Evolutionary conservation across 2,329 filamentous ascomycete genomes (phyloP).

Genomic region (Fusarium setosum): DNA sequence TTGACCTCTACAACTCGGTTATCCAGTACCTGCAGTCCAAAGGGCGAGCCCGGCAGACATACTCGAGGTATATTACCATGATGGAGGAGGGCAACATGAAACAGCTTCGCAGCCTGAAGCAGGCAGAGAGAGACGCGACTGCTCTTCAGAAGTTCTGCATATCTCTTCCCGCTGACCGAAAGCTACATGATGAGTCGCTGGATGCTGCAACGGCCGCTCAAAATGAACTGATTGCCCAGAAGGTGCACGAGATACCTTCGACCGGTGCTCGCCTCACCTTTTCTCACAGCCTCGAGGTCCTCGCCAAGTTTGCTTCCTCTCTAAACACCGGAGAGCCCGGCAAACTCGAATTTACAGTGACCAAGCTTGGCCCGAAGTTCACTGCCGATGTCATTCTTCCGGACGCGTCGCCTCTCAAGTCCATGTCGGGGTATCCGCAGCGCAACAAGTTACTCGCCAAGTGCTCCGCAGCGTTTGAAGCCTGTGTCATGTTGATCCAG

Average conservation of each 20-base stretch:
- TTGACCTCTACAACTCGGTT: constrained; percentile 88
- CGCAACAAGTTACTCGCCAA: constrained; percentile 82
- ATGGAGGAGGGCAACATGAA: constrained; percentile 75
- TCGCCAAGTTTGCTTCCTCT: constrained; percentile 79
- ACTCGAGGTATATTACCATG: constrained; percentile 89
- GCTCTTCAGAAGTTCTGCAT: constrained; percentile 82
- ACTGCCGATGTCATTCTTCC: constrained; percentile 85
- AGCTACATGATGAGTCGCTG: constrained; percentile 48
- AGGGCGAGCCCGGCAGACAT: constrained; percentile 81
- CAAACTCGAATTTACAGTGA: constrained; percentile 71
- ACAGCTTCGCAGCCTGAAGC: constrained; percentile 67
- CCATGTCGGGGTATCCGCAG: constrained; percentile 71
- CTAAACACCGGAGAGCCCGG: constrained; percentile 54
- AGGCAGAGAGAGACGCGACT: constrained; percentile 70
- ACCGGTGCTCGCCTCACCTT: constrained; percentile 86
- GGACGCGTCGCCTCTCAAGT: constrained; percentile 76
- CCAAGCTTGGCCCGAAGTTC: constrained; percentile 67
- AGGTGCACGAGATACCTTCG: constrained; percentile 68
- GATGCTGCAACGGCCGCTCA: constrained; percentile 29
- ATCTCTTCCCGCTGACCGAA: constrained; percentile 78
- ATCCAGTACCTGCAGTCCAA: constrained; percentile 96
- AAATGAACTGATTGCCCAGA: constrained; percentile 49
- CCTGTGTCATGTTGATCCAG: constrained; percentile 76
- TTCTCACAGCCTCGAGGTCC: constrained; percentile 75
- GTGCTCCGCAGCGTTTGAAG: constrained; percentile 88